phyloP scores from a whole-genome alignment of 148 eudicot species.

The Nepenthes mirabilis region DNA sequence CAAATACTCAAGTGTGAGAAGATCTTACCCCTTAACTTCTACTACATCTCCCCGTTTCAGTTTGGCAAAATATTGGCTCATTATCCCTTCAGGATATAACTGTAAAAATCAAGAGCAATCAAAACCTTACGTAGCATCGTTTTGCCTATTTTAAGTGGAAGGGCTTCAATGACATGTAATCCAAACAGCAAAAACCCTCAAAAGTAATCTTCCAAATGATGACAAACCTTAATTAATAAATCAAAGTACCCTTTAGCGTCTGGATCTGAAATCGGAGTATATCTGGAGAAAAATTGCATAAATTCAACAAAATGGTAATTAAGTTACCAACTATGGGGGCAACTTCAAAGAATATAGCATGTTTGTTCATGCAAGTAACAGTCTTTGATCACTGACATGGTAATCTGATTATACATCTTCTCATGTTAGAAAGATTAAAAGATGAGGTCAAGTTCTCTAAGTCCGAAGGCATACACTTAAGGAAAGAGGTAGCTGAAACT shows the following conservation, averaged over 20 bases:
- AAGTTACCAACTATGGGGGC: neutral
- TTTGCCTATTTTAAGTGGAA: neutral
- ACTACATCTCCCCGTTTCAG: constrained; percentile 85
- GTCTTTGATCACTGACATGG: no score
- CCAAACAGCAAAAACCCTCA: neutral
- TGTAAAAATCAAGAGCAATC: constrained; percentile 10
- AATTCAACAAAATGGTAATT: neutral
- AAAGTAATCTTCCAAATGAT: neutral
- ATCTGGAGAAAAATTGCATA: constrained; percentile 34
- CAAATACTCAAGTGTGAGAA: neutral
- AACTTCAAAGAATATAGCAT: no score
- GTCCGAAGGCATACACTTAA: no score
- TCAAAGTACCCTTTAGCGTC: constrained; percentile 88
- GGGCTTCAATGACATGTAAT: neutral
- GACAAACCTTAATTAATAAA: constrained; percentile 76
- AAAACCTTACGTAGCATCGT: neutral
- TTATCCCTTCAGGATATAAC: constrained; percentile 97
- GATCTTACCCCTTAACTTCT: constrained; percentile 89
- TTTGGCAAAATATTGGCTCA: constrained; percentile 96
- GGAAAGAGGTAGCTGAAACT: no score
- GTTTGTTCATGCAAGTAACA: no score
- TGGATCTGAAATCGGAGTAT: constrained; percentile 95
- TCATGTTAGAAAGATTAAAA: no score
- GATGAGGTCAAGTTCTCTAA: no score
- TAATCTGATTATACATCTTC: no score